Percentiles rank a stretch among this genome's conserved stretches.
phyloP scores from a whole-genome alignment of 2,329 filamentous ascomycete species.

The Microsporum canis region DNA sequence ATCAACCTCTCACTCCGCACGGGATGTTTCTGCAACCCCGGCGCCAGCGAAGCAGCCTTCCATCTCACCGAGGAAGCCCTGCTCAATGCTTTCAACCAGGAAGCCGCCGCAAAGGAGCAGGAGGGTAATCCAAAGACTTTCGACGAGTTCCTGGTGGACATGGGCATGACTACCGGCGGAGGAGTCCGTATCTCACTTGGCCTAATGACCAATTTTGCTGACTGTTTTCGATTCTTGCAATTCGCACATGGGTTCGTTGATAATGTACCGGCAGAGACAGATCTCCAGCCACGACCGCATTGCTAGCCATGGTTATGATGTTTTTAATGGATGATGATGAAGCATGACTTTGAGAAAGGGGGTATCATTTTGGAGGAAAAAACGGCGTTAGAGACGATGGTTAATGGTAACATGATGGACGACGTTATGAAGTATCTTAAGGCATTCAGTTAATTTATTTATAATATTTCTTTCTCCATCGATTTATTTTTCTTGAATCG shows the following conservation, averaged over 20 bases:
- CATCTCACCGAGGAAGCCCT: slow-evolving; percentile 24
- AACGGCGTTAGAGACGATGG: background rate
- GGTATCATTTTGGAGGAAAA: background rate
- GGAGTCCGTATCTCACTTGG: slow-evolving; percentile 17
- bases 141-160: slow-evolving; percentile 15
- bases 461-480: background rate
- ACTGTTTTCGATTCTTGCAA: slow-evolving; percentile 13
- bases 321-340: background rate
- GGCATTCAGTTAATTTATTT: background rate
- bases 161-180: slow-evolving; percentile 15
- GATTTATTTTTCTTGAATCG: background rate
- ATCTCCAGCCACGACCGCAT: slow-evolving; percentile 7
- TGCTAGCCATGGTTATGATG: slow-evolving; percentile 4
- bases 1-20: slow-evolving; percentile 50
- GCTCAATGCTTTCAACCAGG: slow-evolving; percentile 5
- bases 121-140: slow-evolving; percentile 13
- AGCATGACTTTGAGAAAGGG: background rate
- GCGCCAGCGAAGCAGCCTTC: slow-evolving; percentile 32
- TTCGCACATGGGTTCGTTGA: slow-evolving; percentile 10
- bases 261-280: slow-evolving; percentile 2
- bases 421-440: background rate
- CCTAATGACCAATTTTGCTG: slow-evolving; percentile 16
- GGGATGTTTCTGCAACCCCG: slow-evolving; percentile 47
- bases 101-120: slow-evolving; percentile 5
- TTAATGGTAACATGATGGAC: background rate